Conservation (phyloP, 441 rosid genomes). For the Eutrema salsugineum region DNA sequence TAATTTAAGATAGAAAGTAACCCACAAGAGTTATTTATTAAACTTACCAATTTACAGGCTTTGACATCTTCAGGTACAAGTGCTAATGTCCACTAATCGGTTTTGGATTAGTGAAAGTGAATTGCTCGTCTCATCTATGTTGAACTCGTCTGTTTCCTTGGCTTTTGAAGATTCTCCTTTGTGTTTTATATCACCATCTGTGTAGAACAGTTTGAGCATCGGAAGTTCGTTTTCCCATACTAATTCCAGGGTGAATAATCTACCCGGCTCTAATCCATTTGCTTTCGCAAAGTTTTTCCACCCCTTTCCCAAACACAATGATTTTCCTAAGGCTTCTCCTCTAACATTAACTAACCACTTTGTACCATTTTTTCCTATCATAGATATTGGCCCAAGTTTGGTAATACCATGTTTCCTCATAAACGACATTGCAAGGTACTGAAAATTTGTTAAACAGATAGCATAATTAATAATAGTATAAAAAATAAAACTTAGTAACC, state of each 20-base stretch:
- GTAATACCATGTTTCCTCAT: neutral
- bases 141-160: neutral
- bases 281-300: conserved; percentile 1
- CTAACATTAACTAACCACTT: neutral
- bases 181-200: neutral
- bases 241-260: neutral
- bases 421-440: neutral
- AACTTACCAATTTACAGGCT: neutral
- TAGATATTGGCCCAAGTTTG: neutral
- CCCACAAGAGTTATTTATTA: neutral
- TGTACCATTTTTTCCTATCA: neutral
- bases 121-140: neutral
- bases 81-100: neutral
- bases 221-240: neutral
- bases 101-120: neutral
- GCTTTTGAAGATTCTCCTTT: neutral
- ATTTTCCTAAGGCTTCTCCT: neutral
- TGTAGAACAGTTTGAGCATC: neutral
- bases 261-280: neutral
- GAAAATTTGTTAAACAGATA: neutral
- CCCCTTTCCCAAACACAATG: neutral
- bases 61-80: neutral
- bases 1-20: neutral
- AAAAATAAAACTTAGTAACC: neutral
- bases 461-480: neutral